phyloP scores from a whole-genome alignment of 768 basidiomycete genomes.

The Leccinellum rugosiceps region DNA sequence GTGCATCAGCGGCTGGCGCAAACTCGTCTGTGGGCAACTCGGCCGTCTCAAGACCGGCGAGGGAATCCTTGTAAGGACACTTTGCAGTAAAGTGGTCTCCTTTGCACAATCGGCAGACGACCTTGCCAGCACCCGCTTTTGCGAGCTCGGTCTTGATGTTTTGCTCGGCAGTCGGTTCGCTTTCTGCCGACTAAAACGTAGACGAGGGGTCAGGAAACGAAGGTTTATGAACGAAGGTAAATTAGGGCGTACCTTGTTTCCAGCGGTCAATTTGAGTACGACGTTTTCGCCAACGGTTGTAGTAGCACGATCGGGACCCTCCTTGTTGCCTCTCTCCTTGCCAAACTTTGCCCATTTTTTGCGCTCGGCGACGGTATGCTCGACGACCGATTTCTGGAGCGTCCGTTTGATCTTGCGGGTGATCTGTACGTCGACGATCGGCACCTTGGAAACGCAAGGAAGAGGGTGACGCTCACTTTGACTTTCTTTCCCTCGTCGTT shows the following conservation, averaged over 20 bases:
- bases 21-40: slow-evolving; percentile 39
- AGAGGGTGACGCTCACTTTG: slow-evolving; percentile 53
- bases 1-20: slow-evolving; percentile 34
- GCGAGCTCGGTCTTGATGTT: slow-evolving; percentile 61
- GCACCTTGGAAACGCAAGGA: neutral
- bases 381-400: slow-evolving; percentile 89
- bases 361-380: slow-evolving; percentile 90
- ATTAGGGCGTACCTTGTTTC: slow-evolving; percentile 52
- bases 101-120: slow-evolving; percentile 90
- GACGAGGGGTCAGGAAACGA: neutral
- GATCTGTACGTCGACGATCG: slow-evolving; percentile 47
- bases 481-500: slow-evolving; percentile 95
- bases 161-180: slow-evolving; percentile 64
- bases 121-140: slow-evolving; percentile 80
- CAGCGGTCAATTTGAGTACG: slow-evolving; percentile 55
- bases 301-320: slow-evolving; percentile 90
- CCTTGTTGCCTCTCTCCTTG: slow-evolving; percentile 77
- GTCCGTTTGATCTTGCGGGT: slow-evolving; percentile 84
- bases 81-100: slow-evolving; percentile 98
- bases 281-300: slow-evolving; percentile 86
- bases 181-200: slow-evolving; percentile 51
- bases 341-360: slow-evolving; percentile 96
- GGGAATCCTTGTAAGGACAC: slow-evolving; percentile 96
- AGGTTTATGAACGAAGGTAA: neutral
- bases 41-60: slow-evolving; percentile 67